Base-by-base conservation (phyloP, 441 rosid genomes). In the Lepidium campestre region DNA sequence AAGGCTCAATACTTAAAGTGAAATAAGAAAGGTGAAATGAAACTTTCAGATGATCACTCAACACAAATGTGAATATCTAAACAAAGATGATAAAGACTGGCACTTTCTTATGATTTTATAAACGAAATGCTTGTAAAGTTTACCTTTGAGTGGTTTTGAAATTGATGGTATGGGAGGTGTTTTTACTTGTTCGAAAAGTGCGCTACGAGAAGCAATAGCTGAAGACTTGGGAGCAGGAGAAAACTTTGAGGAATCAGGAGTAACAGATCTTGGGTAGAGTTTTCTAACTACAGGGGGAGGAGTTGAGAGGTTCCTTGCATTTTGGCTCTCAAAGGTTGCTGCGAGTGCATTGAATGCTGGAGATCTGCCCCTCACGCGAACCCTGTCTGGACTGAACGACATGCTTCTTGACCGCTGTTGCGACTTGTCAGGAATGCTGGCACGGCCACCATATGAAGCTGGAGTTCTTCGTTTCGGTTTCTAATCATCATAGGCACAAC, bases 301-400 rank as follows among this genome's bases (percentile, higher is more conserved):
- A 67, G 97, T 89, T 25, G 99, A 94, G 70, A 94, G 98, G 68
- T 94, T 94, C 74, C 99, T 85, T 19, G 84, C 71, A 74, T 79
- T 91, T 57, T 91, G 79, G 71, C 76, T 91, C 84, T 94, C 99
- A 74, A 94, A 94, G 55, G 78, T 91, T 58, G 99, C 96, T 65
- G 99, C 99, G 2, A 94, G 88, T 25, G 96, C 97, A 85, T 85
- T 94, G 86, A 94, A 94, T 15, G 98, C 97, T 8, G 99, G 99
- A 37, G 99, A 94, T 80, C 99, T 84, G 14, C 99, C 99, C 75
- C 99, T 85, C 36, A 86, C 90, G 5, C 99, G 98, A 77, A 83
- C 91, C 72, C 98, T 84, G 36, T 94, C 99, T n/a, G 98, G 97
- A 75, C 97, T 91, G 73, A 83, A 89, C 34, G 99, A 91, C 86